Base-by-base conservation (phyloP, 73 alveolate genomes). In the Stentor coeruleus region DNA sequence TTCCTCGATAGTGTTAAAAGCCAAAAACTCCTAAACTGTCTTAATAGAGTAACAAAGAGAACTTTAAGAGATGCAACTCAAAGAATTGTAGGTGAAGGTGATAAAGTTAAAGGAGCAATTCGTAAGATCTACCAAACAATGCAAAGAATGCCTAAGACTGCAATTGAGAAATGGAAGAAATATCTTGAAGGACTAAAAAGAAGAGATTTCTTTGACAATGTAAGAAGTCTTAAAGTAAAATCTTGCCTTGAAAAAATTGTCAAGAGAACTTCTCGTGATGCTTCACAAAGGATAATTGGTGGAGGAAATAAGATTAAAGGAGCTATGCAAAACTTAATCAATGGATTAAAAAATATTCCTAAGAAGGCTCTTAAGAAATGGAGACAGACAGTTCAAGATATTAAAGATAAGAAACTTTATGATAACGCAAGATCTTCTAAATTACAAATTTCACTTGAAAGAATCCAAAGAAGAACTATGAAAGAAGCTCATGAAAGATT, bases 31-130 rank as follows among this genome's bases (percentile, higher is more conserved):
- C 15, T 20, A 2, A 57, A 57, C 2, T n/a, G 35, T 1, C 73
- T 57, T 57, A 31, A n/a, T 57, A 57, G 28, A 57, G 73, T 57
- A n/a, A n/a, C 73, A 57, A 31, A 20, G 35, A 57, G 73, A 31
- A 57, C 73, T 57, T n/a, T 20, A 57, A 57, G 28, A 57, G 73
- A 57, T 57, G 73, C 73, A 20, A 20, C 28, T n/a, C 35, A n/a
- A 57, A 57, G 73, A 57, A 57, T 57, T 57, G 73, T 57, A n/a
- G 73, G 73, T 57, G 73, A 31, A 57, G 73, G 73, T 2, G 73
- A 57, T 2, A 57, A 57, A 57, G 73, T 57, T 0, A 31, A n/a
- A 57, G 73, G 73, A 0, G 73, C 73, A 20, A n/a, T 57, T 31
- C 15, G 28, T 20, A 31, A 31, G 28, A 1, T 57, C 1, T 20